These are phyloP conservation scores for Lathyrus tuberosus DNA, from an alignment of 306 rosid species.

Conservation along the genomic window DNA sequence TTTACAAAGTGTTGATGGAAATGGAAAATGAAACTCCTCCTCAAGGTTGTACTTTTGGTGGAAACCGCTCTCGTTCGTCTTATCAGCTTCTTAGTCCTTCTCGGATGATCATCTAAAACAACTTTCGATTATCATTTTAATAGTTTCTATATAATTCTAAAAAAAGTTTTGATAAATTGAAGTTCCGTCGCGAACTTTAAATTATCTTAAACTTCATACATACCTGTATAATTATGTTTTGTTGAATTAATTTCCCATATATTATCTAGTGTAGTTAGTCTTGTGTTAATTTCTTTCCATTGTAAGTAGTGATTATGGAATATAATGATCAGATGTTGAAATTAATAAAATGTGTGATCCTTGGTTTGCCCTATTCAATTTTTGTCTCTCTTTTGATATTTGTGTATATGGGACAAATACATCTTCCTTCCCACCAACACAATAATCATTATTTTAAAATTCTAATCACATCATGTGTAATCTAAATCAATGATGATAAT, in stretches of 20 bases:
- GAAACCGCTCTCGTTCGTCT: conserved; percentile 47
- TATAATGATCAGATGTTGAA: conserved; percentile 8
- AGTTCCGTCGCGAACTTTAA: background rate
- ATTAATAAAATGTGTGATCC: conserved; percentile 4
- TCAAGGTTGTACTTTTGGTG: conserved; percentile 49
- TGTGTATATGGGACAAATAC: background rate
- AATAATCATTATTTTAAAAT: background rate
- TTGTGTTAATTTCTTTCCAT: background rate
- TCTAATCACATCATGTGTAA: background rate
- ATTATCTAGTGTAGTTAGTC: background rate
- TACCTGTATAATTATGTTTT: background rate
- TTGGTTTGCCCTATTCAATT: background rate
- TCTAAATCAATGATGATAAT: background rate
- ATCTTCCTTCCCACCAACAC: background rate
- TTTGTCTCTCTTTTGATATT: background rate
- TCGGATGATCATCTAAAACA: conserved; percentile 45
- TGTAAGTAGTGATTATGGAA: background rate
- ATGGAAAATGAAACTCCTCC: conserved; percentile 41
- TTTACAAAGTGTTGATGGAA: conserved; percentile 64
- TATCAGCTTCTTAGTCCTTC: conserved; percentile 62
- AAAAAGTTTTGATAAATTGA: background rate
- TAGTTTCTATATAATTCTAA: too few species aligned
- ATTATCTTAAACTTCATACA: background rate
- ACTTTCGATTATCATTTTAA: conserved; percentile 26
- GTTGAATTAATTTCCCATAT: background rate